These are phyloP conservation scores for Ophiostoma quercus DNA, from an alignment of 2,329 filamentous ascomycete genomes.

Conservation along the genomic window DNA sequence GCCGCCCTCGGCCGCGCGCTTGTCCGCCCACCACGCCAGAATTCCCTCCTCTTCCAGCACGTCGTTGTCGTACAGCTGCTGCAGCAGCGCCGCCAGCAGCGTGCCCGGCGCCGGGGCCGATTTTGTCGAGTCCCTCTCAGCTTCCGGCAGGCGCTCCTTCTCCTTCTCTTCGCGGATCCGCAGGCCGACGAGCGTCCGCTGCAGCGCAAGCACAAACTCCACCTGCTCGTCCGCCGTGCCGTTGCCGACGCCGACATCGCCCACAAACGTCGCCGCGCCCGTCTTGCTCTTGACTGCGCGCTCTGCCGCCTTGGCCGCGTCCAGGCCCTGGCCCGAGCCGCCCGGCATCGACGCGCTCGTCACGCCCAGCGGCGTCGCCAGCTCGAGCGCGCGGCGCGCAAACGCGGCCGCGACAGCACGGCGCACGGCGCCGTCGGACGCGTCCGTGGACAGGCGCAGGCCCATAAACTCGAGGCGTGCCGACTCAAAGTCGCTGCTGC, in stretches of 20 bases:
- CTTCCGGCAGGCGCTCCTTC: background rate
- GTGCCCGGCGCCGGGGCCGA: slow-evolving; percentile 40
- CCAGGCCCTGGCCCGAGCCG: slow-evolving; percentile 37
- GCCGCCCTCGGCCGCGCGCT: slow-evolving; percentile 59
- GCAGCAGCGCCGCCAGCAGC: slow-evolving; percentile 71
- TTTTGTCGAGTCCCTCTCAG: background rate
- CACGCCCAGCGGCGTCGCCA: slow-evolving; percentile 47
- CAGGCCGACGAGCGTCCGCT: slow-evolving; percentile 67
- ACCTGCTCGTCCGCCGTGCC: slow-evolving; percentile 63
- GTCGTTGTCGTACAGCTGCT: slow-evolving; percentile 79
- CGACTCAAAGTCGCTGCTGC: slow-evolving; percentile 71
- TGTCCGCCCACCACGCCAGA: slow-evolving; percentile 80
- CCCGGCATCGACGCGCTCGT: slow-evolving; percentile 33
- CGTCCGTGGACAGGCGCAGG: slow-evolving; percentile 84
- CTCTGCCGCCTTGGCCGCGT: slow-evolving; percentile 60
- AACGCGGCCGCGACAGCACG: slow-evolving; percentile 81
- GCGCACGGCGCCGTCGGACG: slow-evolving; percentile 82
- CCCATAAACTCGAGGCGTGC: slow-evolving; percentile 87
- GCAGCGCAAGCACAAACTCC: slow-evolving; percentile 75
- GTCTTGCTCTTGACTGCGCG: slow-evolving; percentile 51
- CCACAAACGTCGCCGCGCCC: slow-evolving; percentile 44
- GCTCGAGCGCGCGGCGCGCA: slow-evolving; percentile 70
- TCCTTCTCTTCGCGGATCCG: slow-evolving; percentile 23
- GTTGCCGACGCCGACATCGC: slow-evolving; percentile 48
- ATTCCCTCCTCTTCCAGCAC: slow-evolving; percentile 86